These are phyloP conservation scores for Suhomyces anneliseae DNA, from an alignment of 1,139 yeast species.

Conservation along the genomic window DNA sequence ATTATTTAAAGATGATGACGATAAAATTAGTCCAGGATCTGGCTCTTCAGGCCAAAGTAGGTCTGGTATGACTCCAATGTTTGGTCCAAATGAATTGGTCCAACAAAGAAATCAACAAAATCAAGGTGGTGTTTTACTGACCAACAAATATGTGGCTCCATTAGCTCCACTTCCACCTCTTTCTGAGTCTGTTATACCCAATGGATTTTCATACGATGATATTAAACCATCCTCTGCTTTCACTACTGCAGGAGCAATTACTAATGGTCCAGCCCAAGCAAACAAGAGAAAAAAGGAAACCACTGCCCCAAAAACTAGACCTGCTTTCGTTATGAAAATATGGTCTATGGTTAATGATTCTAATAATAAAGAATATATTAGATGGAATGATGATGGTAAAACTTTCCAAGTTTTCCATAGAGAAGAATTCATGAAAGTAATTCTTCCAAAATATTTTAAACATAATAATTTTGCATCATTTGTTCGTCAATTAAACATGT, in stretches of 20 bases:
- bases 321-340: conserved; percentile 87
- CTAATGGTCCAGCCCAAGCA: conserved; percentile 11
- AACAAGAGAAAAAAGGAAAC: conserved; percentile 34
- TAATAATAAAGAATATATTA: conserved; percentile 63
- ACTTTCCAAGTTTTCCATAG: conserved; percentile 82
- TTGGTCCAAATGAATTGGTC: conserved; percentile 5
- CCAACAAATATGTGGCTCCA: conserved; percentile 15
- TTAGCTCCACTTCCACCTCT: conserved; percentile 38
- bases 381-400: conserved; percentile 85
- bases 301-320: conserved; percentile 48
- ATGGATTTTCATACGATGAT: conserved; percentile 15
- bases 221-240: conserved; percentile 4
- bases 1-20: conserved; percentile 5
- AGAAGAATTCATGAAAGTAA: conserved; percentile 80
- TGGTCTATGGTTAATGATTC: conserved; percentile 95
- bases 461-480: conserved; percentile 84
- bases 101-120: conserved; percentile 11
- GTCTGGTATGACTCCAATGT: not conserved
- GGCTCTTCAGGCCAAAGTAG: not conserved
- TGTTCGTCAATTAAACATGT: conserved; percentile 89
- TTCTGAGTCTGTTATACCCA: conserved; percentile 37
- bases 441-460: conserved; percentile 87
- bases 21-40: not conserved
- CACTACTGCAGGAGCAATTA: not conserved
- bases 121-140: conserved; percentile 2